These are phyloP conservation scores for Laetiporus sulphureus DNA, from an alignment of 1,284 basidiomycete genomes.

Conservation along the genomic window DNA sequence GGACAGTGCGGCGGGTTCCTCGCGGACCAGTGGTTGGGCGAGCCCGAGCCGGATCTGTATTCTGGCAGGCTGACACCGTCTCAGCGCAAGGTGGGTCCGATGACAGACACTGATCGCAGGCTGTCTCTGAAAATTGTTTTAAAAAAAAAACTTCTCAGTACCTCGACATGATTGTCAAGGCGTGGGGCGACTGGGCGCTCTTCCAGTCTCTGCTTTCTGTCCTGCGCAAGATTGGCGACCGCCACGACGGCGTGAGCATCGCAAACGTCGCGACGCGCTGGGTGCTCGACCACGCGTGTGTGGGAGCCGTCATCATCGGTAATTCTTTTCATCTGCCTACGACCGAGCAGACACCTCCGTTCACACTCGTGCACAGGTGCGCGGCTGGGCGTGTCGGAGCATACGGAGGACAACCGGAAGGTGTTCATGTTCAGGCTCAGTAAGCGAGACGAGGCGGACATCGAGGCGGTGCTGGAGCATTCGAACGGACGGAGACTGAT, in stretches of 20 bases:
- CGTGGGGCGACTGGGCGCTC: constrained; percentile 71
- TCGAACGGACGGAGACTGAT: constrained; percentile 60
- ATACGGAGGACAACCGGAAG: constrained; percentile 59
- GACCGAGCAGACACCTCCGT: too few relatives aligned
- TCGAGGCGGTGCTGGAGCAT: constrained; percentile 52
- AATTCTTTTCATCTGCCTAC: constrained; percentile 12
- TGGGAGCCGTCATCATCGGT: constrained; percentile 78
- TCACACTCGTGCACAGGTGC: constrained; percentile 47
- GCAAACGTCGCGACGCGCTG: constrained; percentile 75
- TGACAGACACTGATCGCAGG: not conserved
- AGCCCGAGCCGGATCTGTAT: constrained; percentile 67
- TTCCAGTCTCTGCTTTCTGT: constrained; percentile 61
- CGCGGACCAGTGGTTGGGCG: constrained; percentile 65
- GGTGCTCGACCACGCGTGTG: constrained; percentile 73
- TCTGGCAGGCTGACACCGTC: constrained; percentile 60
- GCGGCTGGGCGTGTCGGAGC: constrained; percentile 71
- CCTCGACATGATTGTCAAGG: constrained; percentile 72
- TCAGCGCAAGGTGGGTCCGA: constrained; percentile 58
- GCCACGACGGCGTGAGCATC: constrained; percentile 60
- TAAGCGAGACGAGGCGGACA: constrained; percentile 47
- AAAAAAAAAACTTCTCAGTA: constrained; percentile 59
- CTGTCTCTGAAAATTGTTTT: not conserved
- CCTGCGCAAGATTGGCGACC: constrained; percentile 59
- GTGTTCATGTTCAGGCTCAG: constrained; percentile 55
- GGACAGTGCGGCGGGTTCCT: constrained; percentile 78